Evolutionary conservation across 1,139 yeast species (phyloP), one percentile per base, ranked within the genome.

Genomic region (Suhomyces terraborum): DNA sequence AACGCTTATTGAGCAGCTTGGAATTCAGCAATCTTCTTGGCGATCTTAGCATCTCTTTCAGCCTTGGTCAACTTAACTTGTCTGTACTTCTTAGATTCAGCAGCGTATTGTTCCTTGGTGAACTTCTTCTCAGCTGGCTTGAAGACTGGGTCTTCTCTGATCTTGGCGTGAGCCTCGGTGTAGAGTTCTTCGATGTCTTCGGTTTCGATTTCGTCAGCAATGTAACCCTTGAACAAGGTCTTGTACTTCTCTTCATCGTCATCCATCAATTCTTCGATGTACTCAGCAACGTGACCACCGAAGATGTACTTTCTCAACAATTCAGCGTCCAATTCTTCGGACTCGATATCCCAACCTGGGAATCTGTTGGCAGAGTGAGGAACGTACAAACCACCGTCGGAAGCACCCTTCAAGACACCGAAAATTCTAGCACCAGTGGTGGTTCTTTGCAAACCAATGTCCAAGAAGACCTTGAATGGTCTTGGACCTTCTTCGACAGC

Each of bases 291-390:
- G 85, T 93, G 98, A 73, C 98, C 98, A 80, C 95, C 98, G 71
- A 91, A 87, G 82, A 93, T 93, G 96, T 94, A 91, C 78, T 88
- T 88, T 87, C 98, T 89, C 77, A 94, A 86, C 62, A 84, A 77
- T 72, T 94, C 98, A 65, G 97, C 89, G 70, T 93, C 98, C 68
- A 94, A 84, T 79, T 93, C 98, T 80, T 91, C 96, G 64, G 86
- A 70, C 81, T 93, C 99, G 66, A 91, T 87, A 78, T 93, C 99
- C 95, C 93, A 93, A 80, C 98, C 99, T 77, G 99, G 99, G 96
- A 91, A 93, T 86, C 98, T 91, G 84, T 91, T 91, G 69, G 96
- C 87, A 62, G 96, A 88, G 91, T 93, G 99, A 61, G 99, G 99
- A 70, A 93, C 82, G 91, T 87, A 88, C 67, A 93, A 82, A 67